phyloP scores from a whole-genome alignment of 768 basidiomycete species.

The Psilocybe sp. region DNA sequence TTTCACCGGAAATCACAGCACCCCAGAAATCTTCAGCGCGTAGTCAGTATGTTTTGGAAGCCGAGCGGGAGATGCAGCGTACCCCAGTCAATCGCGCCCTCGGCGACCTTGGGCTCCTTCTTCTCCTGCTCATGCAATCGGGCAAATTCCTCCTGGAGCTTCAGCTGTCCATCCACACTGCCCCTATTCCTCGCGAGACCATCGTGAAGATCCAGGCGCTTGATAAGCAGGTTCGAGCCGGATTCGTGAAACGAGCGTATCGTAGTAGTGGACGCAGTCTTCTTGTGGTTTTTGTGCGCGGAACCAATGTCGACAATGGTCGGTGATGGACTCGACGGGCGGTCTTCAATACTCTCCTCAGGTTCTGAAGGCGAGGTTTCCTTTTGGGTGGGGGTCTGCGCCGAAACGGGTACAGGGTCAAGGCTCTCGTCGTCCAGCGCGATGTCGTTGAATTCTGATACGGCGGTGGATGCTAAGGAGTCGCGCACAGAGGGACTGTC shows the following conservation, averaged over 20 bases:
- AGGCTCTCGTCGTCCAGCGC: conserved; percentile 49
- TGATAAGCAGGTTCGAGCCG: conserved; percentile 48
- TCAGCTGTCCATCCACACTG: conserved; percentile 64
- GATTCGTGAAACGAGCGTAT: conserved; percentile 46
- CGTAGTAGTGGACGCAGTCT: conserved; percentile 59
- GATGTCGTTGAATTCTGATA: conserved; percentile 66
- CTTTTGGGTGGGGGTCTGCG: conserved; percentile 9
- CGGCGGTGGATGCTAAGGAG: conserved; percentile 37
- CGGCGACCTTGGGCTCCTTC: conserved; percentile 34
- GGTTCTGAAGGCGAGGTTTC: conserved; percentile 3
- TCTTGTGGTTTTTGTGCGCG: conserved; percentile 48
- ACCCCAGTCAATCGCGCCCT: conserved; percentile 76
- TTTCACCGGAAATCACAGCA: conserved; percentile 77
- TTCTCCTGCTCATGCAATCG: conserved; percentile 57
- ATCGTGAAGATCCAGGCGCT: conserved; percentile 51
- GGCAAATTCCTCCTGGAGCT: conserved; percentile 75
- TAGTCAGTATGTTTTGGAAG: not conserved
- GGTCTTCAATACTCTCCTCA: conserved; percentile 2
- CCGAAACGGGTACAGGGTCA: conserved; percentile 35
- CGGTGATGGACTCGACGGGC: conserved; percentile 12
- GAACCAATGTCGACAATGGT: conserved; percentile 1
- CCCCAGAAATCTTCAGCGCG: conserved; percentile 84
- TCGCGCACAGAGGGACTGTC: conserved; percentile 26
- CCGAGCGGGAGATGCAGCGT: conserved; percentile 17
- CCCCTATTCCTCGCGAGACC: conserved; percentile 38